Evolutionary conservation across 2,329 filamentous ascomycete genomes (phyloP), one percentile per base, ranked within the genome.

Genomic region (Fusarium citri): DNA sequence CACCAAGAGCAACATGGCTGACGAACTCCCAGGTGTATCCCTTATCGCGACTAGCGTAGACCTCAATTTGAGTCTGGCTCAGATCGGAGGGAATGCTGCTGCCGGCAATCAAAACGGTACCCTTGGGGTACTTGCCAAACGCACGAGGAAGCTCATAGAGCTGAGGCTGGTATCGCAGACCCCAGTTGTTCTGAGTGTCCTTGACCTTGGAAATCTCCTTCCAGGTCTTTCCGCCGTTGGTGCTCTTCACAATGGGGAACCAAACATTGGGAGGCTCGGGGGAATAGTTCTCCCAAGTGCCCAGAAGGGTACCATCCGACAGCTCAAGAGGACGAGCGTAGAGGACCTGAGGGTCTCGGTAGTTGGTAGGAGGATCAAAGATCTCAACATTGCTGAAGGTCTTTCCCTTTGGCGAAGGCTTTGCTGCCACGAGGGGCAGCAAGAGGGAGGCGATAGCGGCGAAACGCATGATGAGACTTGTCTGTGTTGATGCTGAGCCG

Each of bases 81-180:
- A 92, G 82, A 76, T 92, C 80, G 9, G 81, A 82, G 1, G 86
- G 86, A 46, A 89, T 89, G 28, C 86, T 87, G 66, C 85, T 90
- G 3, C 88, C 89, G 84, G 10, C 86, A 78, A 12, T 37, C 34
- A 93, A 81, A 22, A 94, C 80, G 0, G 90, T 92, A 4, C 90
- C 91, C 6, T 84, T 85, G 2, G 83, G 79, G 74, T 85, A 92
- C 3, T 83, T 81, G 20, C 86, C 91, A 51, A 92, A 81, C 6
- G 80, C 76, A 43, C 85, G 80, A 0, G 88, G 86, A 5, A 93
- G 84, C 68, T 88, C 84, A 72, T 91, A 92, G 16, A 93, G 81
- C 76, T 88, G 87, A 0, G 91, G 91, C 73, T 93, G 91, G 73
- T 92, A 92, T 30, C 89, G 85, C 56, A 92, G 77, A 22, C 91